Evolutionary conservation across 129 eudicot species (phyloP).

Genomic region (Helianthus tuberosus): DNA sequence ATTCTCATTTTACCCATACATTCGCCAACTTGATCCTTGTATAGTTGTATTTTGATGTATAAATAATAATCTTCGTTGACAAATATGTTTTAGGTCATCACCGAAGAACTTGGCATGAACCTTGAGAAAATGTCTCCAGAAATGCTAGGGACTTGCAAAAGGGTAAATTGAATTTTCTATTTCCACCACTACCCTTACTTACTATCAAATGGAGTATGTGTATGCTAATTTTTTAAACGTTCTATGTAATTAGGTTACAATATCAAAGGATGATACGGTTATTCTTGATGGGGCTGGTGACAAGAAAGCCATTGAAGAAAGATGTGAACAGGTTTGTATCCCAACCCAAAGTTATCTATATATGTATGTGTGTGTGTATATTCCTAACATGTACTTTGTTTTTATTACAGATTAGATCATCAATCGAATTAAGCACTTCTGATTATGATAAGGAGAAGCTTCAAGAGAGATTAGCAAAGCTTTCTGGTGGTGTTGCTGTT

Average conservation of each 20-base stretch:
- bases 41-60: not conserved
- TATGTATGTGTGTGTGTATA: too few relatives aligned
- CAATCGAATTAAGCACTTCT: conserved; percentile 64
- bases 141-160: conserved; percentile 71
- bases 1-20: not conserved
- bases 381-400: not conserved
- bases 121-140: conserved; percentile 53
- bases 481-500: conserved; percentile 83
- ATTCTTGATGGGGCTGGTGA: conserved; percentile 81
- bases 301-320: conserved; percentile 67
- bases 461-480: conserved; percentile 72
- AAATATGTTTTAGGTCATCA: conserved; percentile 46
- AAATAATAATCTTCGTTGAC: not conserved
- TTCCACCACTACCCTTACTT: not conserved
- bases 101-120: conserved; percentile 70
- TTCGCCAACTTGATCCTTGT: not conserved
- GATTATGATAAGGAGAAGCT: conserved; percentile 72
- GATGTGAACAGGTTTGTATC: conserved; percentile 63
- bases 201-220: not conserved
- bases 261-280: conserved; percentile 70
- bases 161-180: conserved; percentile 33
- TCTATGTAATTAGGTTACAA: conserved; percentile 44
- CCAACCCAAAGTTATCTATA: not conserved
- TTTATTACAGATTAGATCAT: conserved; percentile 44
- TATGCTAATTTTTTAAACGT: conserved; percentile 6